Evolutionary conservation across 768 basidiomycete genomes (phyloP), one percentile per base, ranked within the genome.

Genomic region (Lactarius sanguifluus): DNA sequence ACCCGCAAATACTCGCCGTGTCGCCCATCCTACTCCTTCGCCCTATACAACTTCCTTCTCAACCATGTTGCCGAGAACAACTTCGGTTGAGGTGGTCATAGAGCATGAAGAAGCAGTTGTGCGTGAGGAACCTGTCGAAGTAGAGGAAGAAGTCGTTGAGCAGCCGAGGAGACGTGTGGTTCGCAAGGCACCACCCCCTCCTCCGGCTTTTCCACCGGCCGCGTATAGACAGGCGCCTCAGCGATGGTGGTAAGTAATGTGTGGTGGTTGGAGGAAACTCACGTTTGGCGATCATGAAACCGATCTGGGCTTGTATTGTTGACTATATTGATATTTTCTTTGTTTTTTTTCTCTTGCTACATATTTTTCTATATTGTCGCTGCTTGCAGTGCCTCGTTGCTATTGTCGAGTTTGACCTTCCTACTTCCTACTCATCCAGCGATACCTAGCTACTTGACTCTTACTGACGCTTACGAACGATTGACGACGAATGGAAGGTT

Each of bases 1-100:
- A 32, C 91, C 91, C 68, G 87, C 90, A 73, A 89, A 85, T 74
- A 92, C 90, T 59, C 90, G 90, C 68, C 82, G 84, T 71, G 91
- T 86, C 66, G 85, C 89, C 34, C 82, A 83, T 71, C 91, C 91
- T 25, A 83, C 85, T 34, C 91, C 91, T 7, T 86, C 89, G 72
- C 82, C 82, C 8, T 80, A 81, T 34, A 84, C 83, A 25, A 78
- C 83, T n/a, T 80, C 83, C 12, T 81, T 84, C 41, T 82, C 83
- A 8, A 81, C 86, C n/a, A 80, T 81, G 6, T 69, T 85, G 73
- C 90, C 89, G 20, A 85, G 85, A 67, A 93, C 91, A 30, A 92
- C 91, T 16, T 84, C 88, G 15, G 79, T 92, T 30, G 89, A 86
- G 69, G 80, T 80, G 40, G 68, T 89, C 50, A 72, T 86, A 47